A percentile compares a stretch with the other conserved stretches of the same genome.
phyloP scores from a whole-genome alignment of 1,284 basidiomycete genomes.

The Rhodofomes roseus region DNA sequence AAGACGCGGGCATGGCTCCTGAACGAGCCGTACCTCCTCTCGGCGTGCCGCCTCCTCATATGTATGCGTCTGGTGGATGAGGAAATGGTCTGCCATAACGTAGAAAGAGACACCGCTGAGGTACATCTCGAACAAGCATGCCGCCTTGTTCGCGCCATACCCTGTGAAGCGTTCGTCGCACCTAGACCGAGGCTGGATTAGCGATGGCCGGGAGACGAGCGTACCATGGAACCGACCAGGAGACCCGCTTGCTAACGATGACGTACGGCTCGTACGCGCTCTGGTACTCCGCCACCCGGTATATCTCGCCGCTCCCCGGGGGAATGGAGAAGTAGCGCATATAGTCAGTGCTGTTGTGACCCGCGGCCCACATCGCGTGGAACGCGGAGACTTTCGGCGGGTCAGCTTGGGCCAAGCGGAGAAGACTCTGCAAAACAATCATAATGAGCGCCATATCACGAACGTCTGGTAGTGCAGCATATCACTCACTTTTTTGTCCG shows the following conservation, averaged over 20 bases:
- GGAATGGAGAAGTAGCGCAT: conserved; percentile 56
- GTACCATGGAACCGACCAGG: conserved; percentile 45
- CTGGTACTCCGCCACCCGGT: conserved; percentile 72
- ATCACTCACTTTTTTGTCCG: conserved; percentile 50
- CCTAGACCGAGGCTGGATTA: conserved; percentile 32
- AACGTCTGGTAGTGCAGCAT: background rate
- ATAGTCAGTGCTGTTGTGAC: conserved; percentile 81
- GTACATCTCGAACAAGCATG: conserved; percentile 64
- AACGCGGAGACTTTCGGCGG: conserved; percentile 60
- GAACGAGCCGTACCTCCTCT: conserved; percentile 47
- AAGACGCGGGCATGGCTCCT: background rate
- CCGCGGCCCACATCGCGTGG: conserved; percentile 71
- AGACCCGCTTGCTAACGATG: conserved; percentile 71
- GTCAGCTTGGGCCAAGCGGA: conserved; percentile 48
- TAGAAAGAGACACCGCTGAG: conserved; percentile 70
- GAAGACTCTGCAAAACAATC: conserved; percentile 43
- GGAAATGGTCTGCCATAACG: conserved; percentile 80
- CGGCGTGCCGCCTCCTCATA: conserved; percentile 74
- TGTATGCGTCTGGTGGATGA: conserved; percentile 79
- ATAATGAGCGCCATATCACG: background rate
- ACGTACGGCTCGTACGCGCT: conserved; percentile 84
- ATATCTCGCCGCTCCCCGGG: conserved; percentile 57
- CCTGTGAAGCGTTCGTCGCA: conserved; percentile 89
- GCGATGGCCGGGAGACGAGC: background rate
- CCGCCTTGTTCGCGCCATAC: conserved; percentile 74